Evolutionary conservation across 345 rosid genomes (phyloP).

Genomic region (Geranium rotundifolium): DNA sequence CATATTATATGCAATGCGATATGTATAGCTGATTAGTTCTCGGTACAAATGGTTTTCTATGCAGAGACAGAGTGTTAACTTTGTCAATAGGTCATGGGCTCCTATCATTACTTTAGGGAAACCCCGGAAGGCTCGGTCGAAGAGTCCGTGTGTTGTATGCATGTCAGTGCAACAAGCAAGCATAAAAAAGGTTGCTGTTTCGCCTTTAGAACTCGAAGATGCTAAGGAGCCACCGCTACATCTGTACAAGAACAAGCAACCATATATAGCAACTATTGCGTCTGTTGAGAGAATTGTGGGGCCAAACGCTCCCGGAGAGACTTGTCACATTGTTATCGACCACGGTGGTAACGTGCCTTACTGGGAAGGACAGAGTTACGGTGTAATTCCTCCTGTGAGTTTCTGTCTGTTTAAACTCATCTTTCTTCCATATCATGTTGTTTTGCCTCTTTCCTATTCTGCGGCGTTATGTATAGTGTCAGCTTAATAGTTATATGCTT

Average conservation of each 20-base stretch:
- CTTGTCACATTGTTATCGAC: conserved; percentile 87
- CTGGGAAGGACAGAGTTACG: conserved; percentile 99
- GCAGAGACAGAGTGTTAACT: conserved; percentile 51
- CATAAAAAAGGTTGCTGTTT: conserved; percentile 56
- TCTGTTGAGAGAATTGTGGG: conserved; percentile 93
- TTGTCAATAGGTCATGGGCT: conserved; percentile 44
- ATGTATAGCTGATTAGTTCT: conserved; percentile 10
- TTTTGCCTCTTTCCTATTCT: too few relatives aligned
- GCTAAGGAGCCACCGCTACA: conserved; percentile 70
- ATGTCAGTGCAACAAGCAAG: conserved; percentile 87
- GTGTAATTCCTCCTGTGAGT: conserved; percentile 98
- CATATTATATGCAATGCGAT: too few relatives aligned
- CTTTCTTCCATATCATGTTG: background rate
- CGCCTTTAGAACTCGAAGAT: conserved; percentile 69
- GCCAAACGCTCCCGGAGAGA: conserved; percentile 83
- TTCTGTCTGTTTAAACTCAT: background rate
- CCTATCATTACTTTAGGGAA: conserved; percentile 31
- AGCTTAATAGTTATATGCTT: too few relatives aligned
- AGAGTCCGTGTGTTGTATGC: conserved; percentile 27
- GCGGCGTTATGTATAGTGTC: too few relatives aligned
- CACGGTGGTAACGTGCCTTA: conserved; percentile 92
- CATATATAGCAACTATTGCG: conserved; percentile 80
- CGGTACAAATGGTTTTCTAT: conserved; percentile 5
- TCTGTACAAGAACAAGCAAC: conserved; percentile 73
- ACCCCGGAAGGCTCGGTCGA: conserved; percentile 23